Percentiles rank a stretch among this genome's conserved stretches.
Conservation (phyloP, 2,329 filamentous ascomycete genomes). For the Sclerotinia spermophila region DNA sequence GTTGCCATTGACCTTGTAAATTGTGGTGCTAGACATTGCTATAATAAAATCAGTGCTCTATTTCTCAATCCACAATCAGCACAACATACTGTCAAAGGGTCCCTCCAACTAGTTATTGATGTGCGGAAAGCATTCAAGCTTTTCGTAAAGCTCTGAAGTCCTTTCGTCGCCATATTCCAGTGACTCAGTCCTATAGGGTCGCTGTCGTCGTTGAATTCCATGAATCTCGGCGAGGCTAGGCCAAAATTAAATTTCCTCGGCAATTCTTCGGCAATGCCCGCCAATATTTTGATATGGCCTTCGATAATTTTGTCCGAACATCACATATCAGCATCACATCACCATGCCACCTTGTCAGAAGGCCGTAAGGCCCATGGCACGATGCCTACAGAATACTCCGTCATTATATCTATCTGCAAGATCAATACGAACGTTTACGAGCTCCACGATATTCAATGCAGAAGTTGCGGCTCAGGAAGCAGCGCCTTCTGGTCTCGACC, state of each 20-base stretch:
- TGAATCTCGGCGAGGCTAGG: conserved; percentile 23
- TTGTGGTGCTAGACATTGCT: conserved; percentile 45
- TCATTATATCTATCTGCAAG: conserved; percentile 29
- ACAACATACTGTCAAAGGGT: conserved; percentile 40
- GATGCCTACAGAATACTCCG: conserved; percentile 47
- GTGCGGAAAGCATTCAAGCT: conserved; percentile 31
- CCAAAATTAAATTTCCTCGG: conserved; percentile 30
- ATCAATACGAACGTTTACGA: conserved; percentile 33
- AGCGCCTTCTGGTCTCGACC: conserved; percentile 51
- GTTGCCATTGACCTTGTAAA: conserved; percentile 48
- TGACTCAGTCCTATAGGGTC: conserved; percentile 18
- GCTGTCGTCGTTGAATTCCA: conserved; percentile 21
- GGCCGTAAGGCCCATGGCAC: conserved; percentile 53
- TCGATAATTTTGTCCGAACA: conserved; percentile 31
- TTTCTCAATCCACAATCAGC: background rate
- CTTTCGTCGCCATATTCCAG: conserved; percentile 36
- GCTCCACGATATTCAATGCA: conserved; percentile 39
- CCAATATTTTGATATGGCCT: conserved; percentile 18
- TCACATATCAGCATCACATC: conserved; percentile 25
- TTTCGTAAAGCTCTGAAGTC: conserved; percentile 33
- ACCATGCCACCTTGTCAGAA: conserved; percentile 58
- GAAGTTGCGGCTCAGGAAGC: conserved; percentile 39
- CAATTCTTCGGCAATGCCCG: conserved; percentile 29
- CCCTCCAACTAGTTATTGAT: conserved; percentile 34
- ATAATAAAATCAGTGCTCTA: conserved; percentile 28